A percentile compares a stretch with the other conserved stretches of the same genome.
Conservation (phyloP, 176 grass and related monocot species). For the Themeda triandra region DNA sequence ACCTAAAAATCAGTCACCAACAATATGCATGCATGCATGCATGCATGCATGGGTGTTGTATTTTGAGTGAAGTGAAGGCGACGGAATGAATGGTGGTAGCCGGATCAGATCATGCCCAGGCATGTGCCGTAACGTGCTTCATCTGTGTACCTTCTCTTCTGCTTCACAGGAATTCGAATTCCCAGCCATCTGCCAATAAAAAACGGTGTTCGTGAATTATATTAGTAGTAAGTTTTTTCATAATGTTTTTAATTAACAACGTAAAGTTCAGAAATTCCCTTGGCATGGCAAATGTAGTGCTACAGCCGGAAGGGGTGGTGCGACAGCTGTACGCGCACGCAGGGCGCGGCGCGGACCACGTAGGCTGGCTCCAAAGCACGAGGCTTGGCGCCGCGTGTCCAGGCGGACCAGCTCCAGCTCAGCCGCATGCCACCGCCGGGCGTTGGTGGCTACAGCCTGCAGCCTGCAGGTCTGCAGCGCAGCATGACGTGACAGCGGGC, state of each 20-base stretch:
- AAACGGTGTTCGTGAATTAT: no score
- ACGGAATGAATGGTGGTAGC: not conserved
- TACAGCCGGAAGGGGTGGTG: no score
- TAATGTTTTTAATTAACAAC: no score
- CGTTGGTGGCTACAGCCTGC: no score
- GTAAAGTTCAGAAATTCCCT: no score
- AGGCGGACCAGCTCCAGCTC: not conserved
- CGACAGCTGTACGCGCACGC: not conserved
- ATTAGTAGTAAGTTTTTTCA: no score
- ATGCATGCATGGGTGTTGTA: not conserved
- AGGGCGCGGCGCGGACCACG: slow-evolving; percentile 2
- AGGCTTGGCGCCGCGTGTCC: slow-evolving; percentile 22
- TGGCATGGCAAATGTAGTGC: no score
- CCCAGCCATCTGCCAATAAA: no score
- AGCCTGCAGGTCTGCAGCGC: no score
- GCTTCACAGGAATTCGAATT: not conserved
- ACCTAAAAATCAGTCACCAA: no score
- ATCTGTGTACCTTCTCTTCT: not conserved
- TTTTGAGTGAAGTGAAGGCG: slow-evolving; percentile 30
- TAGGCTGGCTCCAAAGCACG: slow-evolving; percentile 8
- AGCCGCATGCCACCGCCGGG: not conserved
- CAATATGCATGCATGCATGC: not conserved
- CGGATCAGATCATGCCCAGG: not conserved
- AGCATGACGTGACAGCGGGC: not conserved
- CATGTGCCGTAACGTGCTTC: slow-evolving; percentile 11